Evolutionary conservation across 2,329 filamentous ascomycete species (phyloP).

Genomic region (Dothistroma pini): DNA sequence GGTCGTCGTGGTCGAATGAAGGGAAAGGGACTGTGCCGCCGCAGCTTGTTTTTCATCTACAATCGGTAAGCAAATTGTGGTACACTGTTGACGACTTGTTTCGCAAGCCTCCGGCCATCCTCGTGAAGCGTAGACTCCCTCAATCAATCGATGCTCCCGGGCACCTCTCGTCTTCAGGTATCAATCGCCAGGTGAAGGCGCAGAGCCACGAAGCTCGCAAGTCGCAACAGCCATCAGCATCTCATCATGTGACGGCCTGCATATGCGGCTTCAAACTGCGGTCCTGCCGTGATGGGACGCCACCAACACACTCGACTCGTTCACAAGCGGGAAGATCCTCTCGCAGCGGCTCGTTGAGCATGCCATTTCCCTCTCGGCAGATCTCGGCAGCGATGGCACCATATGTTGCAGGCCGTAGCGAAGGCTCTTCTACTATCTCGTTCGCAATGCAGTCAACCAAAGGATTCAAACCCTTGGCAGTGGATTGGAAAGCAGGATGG

Average conservation of each 20-base stretch:
- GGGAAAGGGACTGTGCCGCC: too few species aligned
- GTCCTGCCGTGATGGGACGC: neutral
- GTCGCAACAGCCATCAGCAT: neutral
- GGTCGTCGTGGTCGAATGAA: too few species aligned
- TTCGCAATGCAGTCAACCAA: too few species aligned
- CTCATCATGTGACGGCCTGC: neutral
- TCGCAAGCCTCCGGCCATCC: too few species aligned
- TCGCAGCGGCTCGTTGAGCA: neutral
- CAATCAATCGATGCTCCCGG: neutral
- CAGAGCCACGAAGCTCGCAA: neutral
- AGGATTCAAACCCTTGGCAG: neutral
- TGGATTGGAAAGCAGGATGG: too few species aligned
- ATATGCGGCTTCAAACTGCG: constrained; percentile 5
- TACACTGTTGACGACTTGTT: too few species aligned
- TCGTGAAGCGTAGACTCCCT: neutral
- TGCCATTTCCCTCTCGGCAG: constrained; percentile 1
- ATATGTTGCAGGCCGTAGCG: neutral
- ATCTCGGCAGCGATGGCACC: neutral
- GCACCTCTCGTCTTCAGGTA: too few species aligned
- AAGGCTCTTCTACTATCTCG: neutral
- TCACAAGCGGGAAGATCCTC: neutral
- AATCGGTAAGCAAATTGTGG: too few species aligned
- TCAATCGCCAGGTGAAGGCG: neutral
- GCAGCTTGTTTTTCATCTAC: too few species aligned
- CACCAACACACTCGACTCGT: neutral